Conservation (phyloP, 768 basidiomycete genomes). For the Podaxis rugospora region DNA sequence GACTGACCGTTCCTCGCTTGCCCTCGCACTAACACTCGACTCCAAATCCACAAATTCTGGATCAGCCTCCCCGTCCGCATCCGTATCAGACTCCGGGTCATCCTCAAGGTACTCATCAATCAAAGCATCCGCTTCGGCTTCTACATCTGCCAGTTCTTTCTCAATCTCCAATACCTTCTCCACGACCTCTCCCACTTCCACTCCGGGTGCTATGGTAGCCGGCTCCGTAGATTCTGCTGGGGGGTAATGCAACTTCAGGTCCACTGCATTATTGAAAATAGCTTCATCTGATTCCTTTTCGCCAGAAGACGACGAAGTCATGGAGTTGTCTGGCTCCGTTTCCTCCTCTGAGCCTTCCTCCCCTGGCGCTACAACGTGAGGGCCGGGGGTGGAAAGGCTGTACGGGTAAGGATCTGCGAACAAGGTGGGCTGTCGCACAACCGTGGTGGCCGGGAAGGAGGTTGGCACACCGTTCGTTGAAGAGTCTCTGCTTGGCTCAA, state of each 20-base stretch:
- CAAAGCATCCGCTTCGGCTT: not conserved
- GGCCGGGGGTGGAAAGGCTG: conserved; percentile 40
- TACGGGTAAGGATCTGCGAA: conserved; percentile 42
- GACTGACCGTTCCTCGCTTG: not conserved
- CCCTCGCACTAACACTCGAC: conserved; percentile 1
- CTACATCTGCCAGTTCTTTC: not conserved
- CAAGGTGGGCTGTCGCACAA: conserved; percentile 23
- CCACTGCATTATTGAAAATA: conserved; percentile 9
- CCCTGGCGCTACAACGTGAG: conserved; percentile 11
- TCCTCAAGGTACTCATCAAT: conserved; percentile 6
- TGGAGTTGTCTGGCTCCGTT: conserved; percentile 23
- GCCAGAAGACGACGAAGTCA: conserved; percentile 24
- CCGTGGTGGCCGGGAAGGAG: not conserved
- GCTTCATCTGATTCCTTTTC: conserved; percentile 19
- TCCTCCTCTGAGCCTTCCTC: conserved; percentile 23
- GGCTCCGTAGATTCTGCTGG: not conserved
- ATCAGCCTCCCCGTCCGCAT: conserved; percentile 33
- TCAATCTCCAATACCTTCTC: not conserved
- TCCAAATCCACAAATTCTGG: conserved; percentile 24
- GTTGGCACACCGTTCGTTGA: not conserved
- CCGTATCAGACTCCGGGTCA: conserved; percentile 21
- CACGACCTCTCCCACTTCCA: not conserved
- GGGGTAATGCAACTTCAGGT: conserved; percentile 21
- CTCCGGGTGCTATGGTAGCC: not conserved
- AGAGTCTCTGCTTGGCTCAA: not conserved